Evolutionary conservation across 2,329 filamentous ascomycete species (phyloP).

Genomic region (Bipolaris oryzae): DNA sequence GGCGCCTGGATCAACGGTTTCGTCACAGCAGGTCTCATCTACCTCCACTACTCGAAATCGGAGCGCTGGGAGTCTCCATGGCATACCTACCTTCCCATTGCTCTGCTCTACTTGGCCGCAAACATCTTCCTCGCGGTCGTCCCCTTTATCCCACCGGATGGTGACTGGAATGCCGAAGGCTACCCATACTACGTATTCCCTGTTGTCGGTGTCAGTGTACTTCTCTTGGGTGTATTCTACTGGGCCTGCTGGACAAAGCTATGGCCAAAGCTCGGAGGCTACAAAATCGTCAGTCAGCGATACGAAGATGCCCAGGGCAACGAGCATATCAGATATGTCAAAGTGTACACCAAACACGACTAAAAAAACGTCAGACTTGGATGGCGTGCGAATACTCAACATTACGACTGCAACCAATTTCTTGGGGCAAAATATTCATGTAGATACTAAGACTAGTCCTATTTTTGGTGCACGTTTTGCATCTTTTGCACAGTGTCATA

Average conservation of each 20-base stretch:
- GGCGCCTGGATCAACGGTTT: constrained; percentile 48
- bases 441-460: too few relatives aligned
- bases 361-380: neutral
- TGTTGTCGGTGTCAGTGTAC: constrained; percentile 51
- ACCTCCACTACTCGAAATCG: constrained; percentile 42
- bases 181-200: constrained; percentile 56
- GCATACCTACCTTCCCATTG: constrained; percentile 45
- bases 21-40: constrained; percentile 45
- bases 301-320: constrained; percentile 36
- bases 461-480: neutral
- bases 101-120: constrained; percentile 48
- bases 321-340: constrained; percentile 43
- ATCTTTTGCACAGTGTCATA: neutral
- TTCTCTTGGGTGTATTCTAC: constrained; percentile 48
- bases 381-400: neutral
- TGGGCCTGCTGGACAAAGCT: constrained; percentile 34
- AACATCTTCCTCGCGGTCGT: constrained; percentile 52
- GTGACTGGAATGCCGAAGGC: constrained; percentile 50
- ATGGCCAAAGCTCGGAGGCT: constrained; percentile 36
- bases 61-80: constrained; percentile 48
- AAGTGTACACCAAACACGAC: constrained; percentile 38
- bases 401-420: too few relatives aligned
- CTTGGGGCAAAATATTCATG: too few relatives aligned
- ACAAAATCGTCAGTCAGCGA: constrained; percentile 40
- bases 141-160: constrained; percentile 51